Percentiles rank a stretch among this genome's conserved stretches.
Conservation (phyloP, 257 asterid species). For the Eucommia ulmoides region DNA sequence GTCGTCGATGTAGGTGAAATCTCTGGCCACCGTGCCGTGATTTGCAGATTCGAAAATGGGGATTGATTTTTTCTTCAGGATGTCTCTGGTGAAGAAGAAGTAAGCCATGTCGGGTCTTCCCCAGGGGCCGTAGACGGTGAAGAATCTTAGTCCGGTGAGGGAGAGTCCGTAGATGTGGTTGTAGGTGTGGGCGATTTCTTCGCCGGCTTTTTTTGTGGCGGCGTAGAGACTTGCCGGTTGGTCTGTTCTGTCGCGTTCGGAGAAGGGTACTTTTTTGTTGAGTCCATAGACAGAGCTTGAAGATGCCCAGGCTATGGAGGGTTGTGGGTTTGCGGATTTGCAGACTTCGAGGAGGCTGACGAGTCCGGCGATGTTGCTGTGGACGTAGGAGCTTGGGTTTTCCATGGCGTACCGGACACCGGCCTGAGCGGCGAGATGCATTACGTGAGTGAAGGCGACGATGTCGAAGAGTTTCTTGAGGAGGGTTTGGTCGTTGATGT, state of each 20-base stretch:
- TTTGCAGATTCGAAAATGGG: constrained; percentile 76
- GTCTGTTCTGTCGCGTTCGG: constrained; percentile 81
- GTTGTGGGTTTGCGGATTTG: constrained; percentile 79
- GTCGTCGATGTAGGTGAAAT: too few species aligned
- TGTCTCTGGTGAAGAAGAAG: constrained; percentile 82
- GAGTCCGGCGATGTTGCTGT: constrained; percentile 90
- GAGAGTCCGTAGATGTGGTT: constrained; percentile 91
- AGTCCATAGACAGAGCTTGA: constrained; percentile 96
- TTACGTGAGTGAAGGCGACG: constrained; percentile 81
- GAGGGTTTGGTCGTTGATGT: constrained; percentile 54
- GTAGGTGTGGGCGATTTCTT: constrained; percentile 88
- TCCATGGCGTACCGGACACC: constrained; percentile 97
- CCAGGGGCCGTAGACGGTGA: constrained; percentile 98
- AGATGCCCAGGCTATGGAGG: constrained; percentile 95
- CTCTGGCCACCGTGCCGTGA: constrained; percentile 94
- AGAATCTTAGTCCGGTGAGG: constrained; percentile 77
- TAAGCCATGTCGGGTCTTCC: constrained; percentile 99
- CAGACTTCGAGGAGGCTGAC: constrained; percentile 84
- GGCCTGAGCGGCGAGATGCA: constrained; percentile 98
- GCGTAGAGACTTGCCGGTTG: constrained; percentile 96
- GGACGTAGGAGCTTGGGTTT: constrained; percentile 94
- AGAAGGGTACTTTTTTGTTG: constrained; percentile 84
- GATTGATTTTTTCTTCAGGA: constrained; percentile 78
- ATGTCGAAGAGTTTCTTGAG: constrained; percentile 68
- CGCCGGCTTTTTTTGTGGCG: constrained; percentile 95